Conservation (phyloP, 148 eudicot species). For the Vaccinium myrtillus region DNA sequence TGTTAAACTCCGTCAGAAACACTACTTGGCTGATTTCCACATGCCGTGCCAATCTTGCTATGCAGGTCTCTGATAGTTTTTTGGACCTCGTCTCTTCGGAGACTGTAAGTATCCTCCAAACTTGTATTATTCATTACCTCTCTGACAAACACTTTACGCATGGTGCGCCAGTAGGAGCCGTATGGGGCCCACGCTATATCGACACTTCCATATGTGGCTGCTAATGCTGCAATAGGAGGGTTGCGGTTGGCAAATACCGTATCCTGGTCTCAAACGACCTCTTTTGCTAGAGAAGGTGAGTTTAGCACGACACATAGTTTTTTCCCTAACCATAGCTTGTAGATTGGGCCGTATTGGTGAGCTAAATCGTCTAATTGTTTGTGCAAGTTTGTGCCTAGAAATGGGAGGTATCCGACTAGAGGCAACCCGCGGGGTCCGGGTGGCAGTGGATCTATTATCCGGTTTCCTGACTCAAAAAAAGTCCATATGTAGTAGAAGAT, state of each 20-base stretch:
- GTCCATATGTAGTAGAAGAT: not conserved
- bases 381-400: constrained; percentile 30
- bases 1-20: constrained; percentile 23
- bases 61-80: constrained; percentile 13
- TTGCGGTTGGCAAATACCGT: constrained; percentile 35
- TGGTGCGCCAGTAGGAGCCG: constrained; percentile 35
- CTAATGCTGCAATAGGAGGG: constrained; percentile 21
- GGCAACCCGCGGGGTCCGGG: constrained; percentile 48
- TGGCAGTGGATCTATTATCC: constrained; percentile 17
- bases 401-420: constrained; percentile 40
- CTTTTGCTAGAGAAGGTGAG: constrained; percentile 42
- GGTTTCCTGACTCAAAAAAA: not conserved
- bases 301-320: constrained; percentile 33
- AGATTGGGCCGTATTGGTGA: constrained; percentile 34
- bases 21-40: constrained; percentile 29
- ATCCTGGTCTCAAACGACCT: constrained; percentile 42
- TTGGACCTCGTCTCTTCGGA: constrained; percentile 27
- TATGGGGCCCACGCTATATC: constrained; percentile 28
- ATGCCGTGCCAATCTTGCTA: not conserved
- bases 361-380: constrained; percentile 26
- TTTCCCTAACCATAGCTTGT: constrained; percentile 27
- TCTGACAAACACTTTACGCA: constrained; percentile 35
- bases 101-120: constrained; percentile 38
- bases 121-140: constrained; percentile 37
- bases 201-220: constrained; percentile 16